Conservation (phyloP, 1,139 yeast genomes). For the Candida albicans region DNA sequence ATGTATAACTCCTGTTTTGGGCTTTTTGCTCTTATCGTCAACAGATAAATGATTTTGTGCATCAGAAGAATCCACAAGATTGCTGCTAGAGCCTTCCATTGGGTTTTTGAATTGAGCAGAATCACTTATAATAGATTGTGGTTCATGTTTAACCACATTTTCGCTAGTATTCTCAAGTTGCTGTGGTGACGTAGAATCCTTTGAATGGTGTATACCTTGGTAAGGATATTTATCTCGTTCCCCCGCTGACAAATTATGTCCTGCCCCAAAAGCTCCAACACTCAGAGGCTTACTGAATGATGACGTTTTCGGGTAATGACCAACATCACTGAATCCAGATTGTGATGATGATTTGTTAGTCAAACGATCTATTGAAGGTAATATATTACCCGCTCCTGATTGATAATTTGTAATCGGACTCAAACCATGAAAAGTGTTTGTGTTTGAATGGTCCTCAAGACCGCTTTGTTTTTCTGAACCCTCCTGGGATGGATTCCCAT, state of each 20-base stretch:
- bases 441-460: too few species aligned
- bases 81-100: too few species aligned
- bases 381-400: not conserved
- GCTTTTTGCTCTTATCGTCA: constrained; percentile 20
- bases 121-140: too few species aligned
- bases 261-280: too few species aligned
- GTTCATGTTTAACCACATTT: too few species aligned
- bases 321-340: not conserved
- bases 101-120: too few species aligned
- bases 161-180: not conserved
- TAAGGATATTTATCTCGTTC: too few species aligned
- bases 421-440: not conserved
- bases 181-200: not conserved
- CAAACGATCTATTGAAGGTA: constrained; percentile 1
- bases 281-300: too few species aligned
- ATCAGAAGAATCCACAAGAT: not conserved
- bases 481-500: too few species aligned
- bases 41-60: not conserved
- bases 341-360: not conserved
- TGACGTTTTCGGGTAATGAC: not conserved
- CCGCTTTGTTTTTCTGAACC: too few species aligned
- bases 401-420: constrained; percentile 2
- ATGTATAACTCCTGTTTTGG: constrained; percentile 36
- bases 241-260: too few species aligned
- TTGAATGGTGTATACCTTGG: not conserved